A percentile compares a stretch with the other conserved stretches of the same genome.
Conservation (phyloP, 2,329 filamentous ascomycete genomes). For the Emydomyces testavorans region DNA sequence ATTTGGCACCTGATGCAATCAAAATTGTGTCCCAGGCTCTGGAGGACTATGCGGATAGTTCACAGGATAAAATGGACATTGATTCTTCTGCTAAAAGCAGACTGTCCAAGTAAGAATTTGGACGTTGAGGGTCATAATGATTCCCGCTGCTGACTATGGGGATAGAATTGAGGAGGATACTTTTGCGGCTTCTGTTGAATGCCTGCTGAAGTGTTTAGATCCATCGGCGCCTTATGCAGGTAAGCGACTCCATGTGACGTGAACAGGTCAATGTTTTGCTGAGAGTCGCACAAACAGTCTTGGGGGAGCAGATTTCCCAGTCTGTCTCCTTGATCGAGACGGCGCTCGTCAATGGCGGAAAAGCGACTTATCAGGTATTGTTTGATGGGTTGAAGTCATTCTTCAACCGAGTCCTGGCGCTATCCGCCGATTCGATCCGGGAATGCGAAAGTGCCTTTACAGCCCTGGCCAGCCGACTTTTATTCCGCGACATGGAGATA, state of each 20-base stretch:
- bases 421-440: constrained; percentile 15
- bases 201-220: constrained; percentile 31
- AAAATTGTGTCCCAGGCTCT: constrained; percentile 53
- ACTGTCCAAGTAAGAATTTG: constrained; percentile 22
- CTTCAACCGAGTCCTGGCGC: constrained; percentile 24
- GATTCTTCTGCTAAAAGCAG: constrained; percentile 40
- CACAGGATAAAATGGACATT: constrained; percentile 58
- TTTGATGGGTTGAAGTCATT: constrained; percentile 28
- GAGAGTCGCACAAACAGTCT: no score
- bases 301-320: constrained; percentile 24
- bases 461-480: constrained; percentile 22
- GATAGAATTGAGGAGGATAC: constrained; percentile 25
- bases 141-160: neutral
- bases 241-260: constrained; percentile 18
- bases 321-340: constrained; percentile 23
- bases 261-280: no score
- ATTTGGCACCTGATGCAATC: constrained; percentile 57
- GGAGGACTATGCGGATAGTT: constrained; percentile 39
- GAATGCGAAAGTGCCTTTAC: constrained; percentile 22
- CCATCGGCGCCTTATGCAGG: constrained; percentile 17
- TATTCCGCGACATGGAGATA: constrained; percentile 27
- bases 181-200: constrained; percentile 30
- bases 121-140: neutral
- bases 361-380: constrained; percentile 26
- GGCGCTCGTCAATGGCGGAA: constrained; percentile 25